A percentile compares a stretch with the other conserved stretches of the same genome.
Evolutionary conservation across 768 basidiomycete species (phyloP).

Genomic region (Lentinus tigrinus): DNA sequence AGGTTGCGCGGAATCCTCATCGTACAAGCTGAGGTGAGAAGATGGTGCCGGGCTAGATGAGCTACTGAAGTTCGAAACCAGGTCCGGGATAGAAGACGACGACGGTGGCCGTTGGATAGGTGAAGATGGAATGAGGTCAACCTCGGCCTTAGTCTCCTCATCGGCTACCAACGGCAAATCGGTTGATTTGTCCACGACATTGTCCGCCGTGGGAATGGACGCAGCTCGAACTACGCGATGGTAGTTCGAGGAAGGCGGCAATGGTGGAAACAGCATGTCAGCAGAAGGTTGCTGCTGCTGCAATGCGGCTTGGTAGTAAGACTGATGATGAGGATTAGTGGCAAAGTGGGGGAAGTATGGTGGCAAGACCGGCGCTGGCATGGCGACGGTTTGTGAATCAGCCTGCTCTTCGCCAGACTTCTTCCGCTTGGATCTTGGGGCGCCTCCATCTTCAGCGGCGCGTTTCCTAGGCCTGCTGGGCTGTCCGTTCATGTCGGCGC

Average conservation of each 20-base stretch:
- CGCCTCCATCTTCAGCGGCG: constrained; percentile 24
- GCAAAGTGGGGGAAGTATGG: constrained; percentile 27
- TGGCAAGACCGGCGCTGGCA: constrained; percentile 25
- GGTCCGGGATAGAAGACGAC: constrained; percentile 52
- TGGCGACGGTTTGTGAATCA: constrained; percentile 10
- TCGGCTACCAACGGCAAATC: not conserved
- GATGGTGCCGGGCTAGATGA: constrained; percentile 62
- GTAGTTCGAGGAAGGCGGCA: constrained; percentile 52
- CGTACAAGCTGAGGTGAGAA: constrained; percentile 20
- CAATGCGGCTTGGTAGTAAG: constrained; percentile 66
- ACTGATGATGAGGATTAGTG: constrained; percentile 64
- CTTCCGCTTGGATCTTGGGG: constrained; percentile 30
- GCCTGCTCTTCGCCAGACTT: constrained; percentile 19
- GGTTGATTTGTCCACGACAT: not conserved
- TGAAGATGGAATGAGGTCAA: constrained; percentile 1
- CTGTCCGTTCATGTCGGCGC: constrained; percentile 37
- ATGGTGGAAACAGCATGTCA: constrained; percentile 72
- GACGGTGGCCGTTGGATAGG: constrained; percentile 19
- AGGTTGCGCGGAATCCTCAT: constrained; percentile 3
- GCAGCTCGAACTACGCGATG: constrained; percentile 26
- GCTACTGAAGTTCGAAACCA: constrained; percentile 60
- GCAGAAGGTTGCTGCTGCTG: constrained; percentile 49
- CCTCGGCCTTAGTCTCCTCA: not conserved
- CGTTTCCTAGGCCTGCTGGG: constrained; percentile 39
- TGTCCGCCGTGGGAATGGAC: constrained; percentile 3